Evolutionary conservation across 2,329 filamentous ascomycete species (phyloP).

Genomic region (Botrytis deweyae): DNA sequence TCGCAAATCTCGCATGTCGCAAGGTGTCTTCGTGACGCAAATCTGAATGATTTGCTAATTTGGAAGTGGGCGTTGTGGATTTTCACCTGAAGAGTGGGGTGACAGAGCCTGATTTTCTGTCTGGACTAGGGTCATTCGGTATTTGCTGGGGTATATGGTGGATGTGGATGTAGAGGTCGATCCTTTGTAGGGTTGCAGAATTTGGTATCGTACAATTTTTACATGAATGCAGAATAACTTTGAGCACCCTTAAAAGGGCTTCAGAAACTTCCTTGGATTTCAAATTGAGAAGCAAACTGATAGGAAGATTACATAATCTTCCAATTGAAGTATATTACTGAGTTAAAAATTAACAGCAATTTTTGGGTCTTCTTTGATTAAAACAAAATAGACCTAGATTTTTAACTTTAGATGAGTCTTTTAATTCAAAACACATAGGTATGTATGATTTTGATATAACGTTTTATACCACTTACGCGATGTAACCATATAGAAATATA

Average conservation of each 20-base stretch:
- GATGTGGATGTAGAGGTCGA: background rate
- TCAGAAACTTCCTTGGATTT: background rate
- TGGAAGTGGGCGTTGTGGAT: background rate
- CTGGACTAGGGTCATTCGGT: background rate
- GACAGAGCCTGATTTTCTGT: background rate
- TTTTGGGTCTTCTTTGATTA: background rate
- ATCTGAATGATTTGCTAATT: background rate
- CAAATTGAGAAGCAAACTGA: background rate
- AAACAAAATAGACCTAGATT: background rate
- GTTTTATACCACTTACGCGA: background rate
- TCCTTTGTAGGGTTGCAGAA: background rate
- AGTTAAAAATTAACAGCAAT: background rate
- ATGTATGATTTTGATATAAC: background rate
- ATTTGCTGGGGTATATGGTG: slow-evolving; percentile 1
- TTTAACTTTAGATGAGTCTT: background rate
- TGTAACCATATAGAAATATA: background rate
- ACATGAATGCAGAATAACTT: background rate
- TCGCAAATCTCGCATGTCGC: background rate
- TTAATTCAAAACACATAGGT: background rate
- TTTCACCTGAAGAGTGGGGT: background rate
- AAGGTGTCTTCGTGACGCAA: slow-evolving; percentile 1
- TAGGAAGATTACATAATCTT: background rate
- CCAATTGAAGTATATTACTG: background rate
- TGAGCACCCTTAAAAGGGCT: background rate
- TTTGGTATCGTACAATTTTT: background rate